Base-by-base conservation (phyloP, 306 rosid genomes). In the Neltuma alba region DNA sequence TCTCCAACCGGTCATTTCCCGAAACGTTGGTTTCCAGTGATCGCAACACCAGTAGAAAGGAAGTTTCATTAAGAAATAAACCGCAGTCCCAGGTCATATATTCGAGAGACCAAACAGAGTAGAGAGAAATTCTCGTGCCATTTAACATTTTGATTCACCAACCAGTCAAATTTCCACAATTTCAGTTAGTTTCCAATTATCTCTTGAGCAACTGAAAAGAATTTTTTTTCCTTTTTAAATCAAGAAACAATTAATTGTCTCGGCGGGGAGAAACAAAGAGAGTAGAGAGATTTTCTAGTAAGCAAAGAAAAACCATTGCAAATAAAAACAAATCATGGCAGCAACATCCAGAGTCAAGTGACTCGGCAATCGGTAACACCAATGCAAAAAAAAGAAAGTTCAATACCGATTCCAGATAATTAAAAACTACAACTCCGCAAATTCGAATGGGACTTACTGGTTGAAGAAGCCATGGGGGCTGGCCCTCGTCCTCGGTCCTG, bases 381-480 rank as follows among this genome's bases (percentile, higher is more conserved):
- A 63, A 63, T 13, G 10, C 13, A 63, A 63, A 63, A 63, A 63
- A 16, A 62, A 15, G 15, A 31, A 31, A 62, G 34, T 37, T 60
- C 37, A 28, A 14, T 28, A 6, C n/a, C 9, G 21, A 30, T 30
- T 31, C n/a, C 2, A 7, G 23, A 33, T 34, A 36, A 63, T 63
- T 12, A 8, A 18, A 18, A 64, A 64, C 28, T 8, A 20, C 8
- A 36, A 63, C 21, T 34, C 28, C 38, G 33, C 6, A 10, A 36
- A 62, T 62, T 62, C 14, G 27, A 36, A 34, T 1, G 25, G 70
- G 44, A 64, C 72, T 38, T 66, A 66, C 72, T n/a, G 50, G 16
- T 15, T 4, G 72, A 66, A 42, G 48, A 66, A n/a, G 72, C 48
- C 72, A 66, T 66, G 30, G 72, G 48, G 21, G 48, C 28, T 20